phyloP scores from a whole-genome alignment of 805 yeast species.

The Candida fluviatilis region DNA sequence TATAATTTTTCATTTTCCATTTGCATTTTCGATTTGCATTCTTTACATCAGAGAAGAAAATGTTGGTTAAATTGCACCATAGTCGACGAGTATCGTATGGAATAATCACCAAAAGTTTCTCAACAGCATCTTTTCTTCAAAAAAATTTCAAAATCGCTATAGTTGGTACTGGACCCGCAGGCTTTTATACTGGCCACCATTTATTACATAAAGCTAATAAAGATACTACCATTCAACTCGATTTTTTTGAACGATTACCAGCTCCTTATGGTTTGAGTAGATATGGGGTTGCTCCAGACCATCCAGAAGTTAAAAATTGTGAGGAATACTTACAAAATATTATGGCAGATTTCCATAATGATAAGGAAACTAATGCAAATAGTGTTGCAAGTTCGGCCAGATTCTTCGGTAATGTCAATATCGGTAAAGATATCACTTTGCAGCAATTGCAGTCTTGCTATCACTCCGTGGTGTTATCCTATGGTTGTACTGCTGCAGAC shows the following conservation, averaged over 20 bases:
- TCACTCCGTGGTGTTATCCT: conserved; percentile 73
- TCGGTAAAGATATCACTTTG: conserved; percentile 62
- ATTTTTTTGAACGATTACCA: conserved; percentile 79
- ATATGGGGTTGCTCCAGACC: conserved; percentile 99
- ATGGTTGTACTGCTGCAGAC: conserved; percentile 67
- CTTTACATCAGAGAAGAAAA: too few species aligned
- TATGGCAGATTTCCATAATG: conserved; percentile 18
- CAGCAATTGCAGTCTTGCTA: conserved; percentile 49
- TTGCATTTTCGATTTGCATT: too few species aligned
- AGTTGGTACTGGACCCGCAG: conserved; percentile 96
- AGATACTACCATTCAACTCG: conserved; percentile 32
- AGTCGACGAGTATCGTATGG: not conserved
- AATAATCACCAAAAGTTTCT: not conserved
- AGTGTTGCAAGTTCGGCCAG: conserved; percentile 20
- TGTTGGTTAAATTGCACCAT: too few species aligned
- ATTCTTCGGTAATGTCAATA: conserved; percentile 67
- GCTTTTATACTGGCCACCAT: conserved; percentile 82
- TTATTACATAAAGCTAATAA: conserved; percentile 47
- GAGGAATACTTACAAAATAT: conserved; percentile 64
- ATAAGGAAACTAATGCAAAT: conserved; percentile 1
- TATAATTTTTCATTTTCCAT: too few species aligned
- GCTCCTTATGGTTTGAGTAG: conserved; percentile 90
- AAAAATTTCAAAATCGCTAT: conserved; percentile 52
- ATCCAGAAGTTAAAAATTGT: conserved; percentile 91
- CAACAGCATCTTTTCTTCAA: not conserved